These are phyloP conservation scores for Apocynum venetum DNA, from an alignment of 257 asterid species.

Conservation along the genomic window DNA sequence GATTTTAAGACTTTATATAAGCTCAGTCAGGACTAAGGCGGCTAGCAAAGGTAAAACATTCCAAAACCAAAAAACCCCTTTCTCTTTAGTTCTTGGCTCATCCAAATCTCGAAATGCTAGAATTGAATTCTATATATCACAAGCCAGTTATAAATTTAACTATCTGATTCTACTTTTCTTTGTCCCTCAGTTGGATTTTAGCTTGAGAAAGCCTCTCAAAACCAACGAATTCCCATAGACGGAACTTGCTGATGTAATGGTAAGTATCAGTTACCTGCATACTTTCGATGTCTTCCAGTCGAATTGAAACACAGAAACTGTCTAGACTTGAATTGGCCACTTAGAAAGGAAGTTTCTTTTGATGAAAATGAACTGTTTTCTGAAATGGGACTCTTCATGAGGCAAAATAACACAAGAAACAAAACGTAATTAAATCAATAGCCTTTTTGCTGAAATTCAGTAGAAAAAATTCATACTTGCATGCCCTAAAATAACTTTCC, in stretches of 20 bases:
- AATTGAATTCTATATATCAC: background rate
- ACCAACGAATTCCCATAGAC: background rate
- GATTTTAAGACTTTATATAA: background rate
- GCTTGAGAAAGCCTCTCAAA: background rate
- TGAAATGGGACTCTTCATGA: slow-evolving; percentile 33
- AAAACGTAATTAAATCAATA: background rate
- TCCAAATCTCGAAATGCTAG: background rate
- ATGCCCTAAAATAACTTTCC: background rate
- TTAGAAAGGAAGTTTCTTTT: slow-evolving; percentile 37
- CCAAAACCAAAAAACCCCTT: background rate
- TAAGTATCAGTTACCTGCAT: slow-evolving; percentile 39
- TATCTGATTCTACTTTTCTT: background rate
- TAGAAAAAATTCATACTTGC: background rate
- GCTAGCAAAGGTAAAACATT: background rate
- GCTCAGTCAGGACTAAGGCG: background rate
- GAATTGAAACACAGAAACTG: slow-evolving; percentile 29
- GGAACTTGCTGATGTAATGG: background rate
- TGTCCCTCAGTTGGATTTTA: background rate
- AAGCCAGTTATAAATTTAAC: no score
- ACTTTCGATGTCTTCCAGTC: slow-evolving; percentile 25
- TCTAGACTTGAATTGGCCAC: slow-evolving; percentile 47
- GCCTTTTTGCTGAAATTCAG: background rate
- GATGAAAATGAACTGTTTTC: slow-evolving; percentile 36
- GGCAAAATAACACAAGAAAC: slow-evolving; percentile 1
- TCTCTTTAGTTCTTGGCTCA: background rate